Evolutionary conservation across 441 rosid genomes (phyloP).

Genomic region (Breynia disticha): DNA sequence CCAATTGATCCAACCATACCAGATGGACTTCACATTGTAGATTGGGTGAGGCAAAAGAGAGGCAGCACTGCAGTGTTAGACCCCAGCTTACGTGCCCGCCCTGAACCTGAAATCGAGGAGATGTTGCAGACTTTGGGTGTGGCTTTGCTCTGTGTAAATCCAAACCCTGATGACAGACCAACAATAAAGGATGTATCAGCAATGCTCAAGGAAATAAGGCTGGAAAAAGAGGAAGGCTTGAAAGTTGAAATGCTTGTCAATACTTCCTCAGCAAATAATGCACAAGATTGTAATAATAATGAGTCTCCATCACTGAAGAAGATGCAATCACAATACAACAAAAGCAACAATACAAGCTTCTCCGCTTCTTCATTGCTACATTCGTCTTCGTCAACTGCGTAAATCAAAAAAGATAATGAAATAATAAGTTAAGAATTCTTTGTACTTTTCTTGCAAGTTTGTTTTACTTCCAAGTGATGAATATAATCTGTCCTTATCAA

Average conservation of each 20-base stretch:
- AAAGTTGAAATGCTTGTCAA: slow-evolving; percentile 30
- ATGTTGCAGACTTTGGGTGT: slow-evolving; percentile 81
- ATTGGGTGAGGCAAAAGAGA: slow-evolving; percentile 70
- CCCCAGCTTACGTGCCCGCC: slow-evolving; percentile 37
- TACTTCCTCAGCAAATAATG: slow-evolving; percentile 24
- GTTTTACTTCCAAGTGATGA: not conserved
- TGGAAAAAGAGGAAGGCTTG: slow-evolving; percentile 23
- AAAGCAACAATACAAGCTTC: slow-evolving; percentile 50
- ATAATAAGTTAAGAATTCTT: slow-evolving; percentile 10
- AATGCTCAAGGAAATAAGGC: slow-evolving; percentile 55
- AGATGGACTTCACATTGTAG: slow-evolving; percentile 75
- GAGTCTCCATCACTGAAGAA: slow-evolving; percentile 12
- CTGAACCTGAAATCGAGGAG: slow-evolving; percentile 61
- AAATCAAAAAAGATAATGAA: slow-evolving; percentile 20
- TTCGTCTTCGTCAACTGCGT: slow-evolving; percentile 35
- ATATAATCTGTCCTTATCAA: not conserved
- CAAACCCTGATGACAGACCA: slow-evolving; percentile 78
- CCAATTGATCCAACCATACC: slow-evolving; percentile 97
- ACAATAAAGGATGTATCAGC: slow-evolving; percentile 71
- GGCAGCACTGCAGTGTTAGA: slow-evolving; percentile 68
- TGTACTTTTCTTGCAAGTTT: too few species aligned
- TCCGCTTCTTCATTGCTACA: slow-evolving; percentile 49
- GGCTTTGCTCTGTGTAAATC: slow-evolving; percentile 67
- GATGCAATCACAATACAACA: slow-evolving; percentile 21
- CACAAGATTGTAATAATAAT: slow-evolving; percentile 14